Evolutionary conservation across 2,329 filamentous ascomycete species (phyloP).

Genomic region (Diplodia corticola): DNA sequence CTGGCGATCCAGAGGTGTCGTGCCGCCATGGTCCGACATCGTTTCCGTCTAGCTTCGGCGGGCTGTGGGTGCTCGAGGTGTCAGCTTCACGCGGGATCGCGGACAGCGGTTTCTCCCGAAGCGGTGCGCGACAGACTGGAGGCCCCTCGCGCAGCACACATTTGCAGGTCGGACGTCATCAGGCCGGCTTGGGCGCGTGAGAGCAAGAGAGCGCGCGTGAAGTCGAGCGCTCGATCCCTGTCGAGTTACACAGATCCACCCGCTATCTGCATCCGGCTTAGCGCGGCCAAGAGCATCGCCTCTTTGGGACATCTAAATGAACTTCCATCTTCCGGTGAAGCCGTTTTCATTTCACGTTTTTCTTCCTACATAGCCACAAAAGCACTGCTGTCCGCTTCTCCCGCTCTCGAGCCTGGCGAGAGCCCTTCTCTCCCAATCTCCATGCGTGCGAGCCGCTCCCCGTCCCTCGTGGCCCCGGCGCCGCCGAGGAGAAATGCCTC

Average conservation of each 20-base stretch:
- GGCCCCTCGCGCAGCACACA: not conserved
- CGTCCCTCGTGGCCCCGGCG: not conserved
- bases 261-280: not conserved
- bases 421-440: not conserved
- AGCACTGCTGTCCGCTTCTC: not conserved
- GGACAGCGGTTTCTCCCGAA: not conserved
- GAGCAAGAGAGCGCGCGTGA: slow-evolving; percentile 1
- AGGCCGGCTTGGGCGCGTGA: not conserved
- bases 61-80: not conserved
- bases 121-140: not conserved
- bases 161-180: slow-evolving; percentile 5
- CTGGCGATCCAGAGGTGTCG: slow-evolving; percentile 11
- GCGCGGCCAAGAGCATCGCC: slow-evolving; percentile 15
- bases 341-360: slow-evolving; percentile 21
- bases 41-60: not conserved
- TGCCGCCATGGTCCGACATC: slow-evolving; percentile 13
- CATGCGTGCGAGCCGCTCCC: not conserved
- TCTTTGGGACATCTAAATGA: slow-evolving; percentile 3
- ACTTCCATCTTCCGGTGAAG: slow-evolving; percentile 13
- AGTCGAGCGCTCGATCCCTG: slow-evolving; percentile 18
- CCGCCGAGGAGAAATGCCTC: not conserved
- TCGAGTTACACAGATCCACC: slow-evolving; percentile 8
- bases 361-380: slow-evolving; percentile 16
- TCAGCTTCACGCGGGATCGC: not conserved
- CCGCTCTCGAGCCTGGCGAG: not conserved